Conservation (phyloP, 345 rosid species). For the Pseudoturritis turrita region DNA sequence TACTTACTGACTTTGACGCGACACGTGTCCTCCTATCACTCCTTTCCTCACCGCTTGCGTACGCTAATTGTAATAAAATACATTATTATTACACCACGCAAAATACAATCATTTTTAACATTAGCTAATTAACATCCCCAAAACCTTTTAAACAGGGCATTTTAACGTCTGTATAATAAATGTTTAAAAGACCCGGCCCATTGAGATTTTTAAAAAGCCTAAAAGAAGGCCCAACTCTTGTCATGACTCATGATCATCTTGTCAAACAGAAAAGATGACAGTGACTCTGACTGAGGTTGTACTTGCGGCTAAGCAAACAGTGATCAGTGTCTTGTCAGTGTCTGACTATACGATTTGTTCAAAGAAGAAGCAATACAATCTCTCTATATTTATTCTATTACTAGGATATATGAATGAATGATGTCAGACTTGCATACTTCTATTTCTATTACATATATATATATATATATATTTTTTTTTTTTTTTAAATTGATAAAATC, state of each 20-base stretch:
- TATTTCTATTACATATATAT: no score
- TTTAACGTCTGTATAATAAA: no score
- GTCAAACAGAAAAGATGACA: slow-evolving; percentile 22
- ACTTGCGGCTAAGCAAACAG: slow-evolving; percentile 35
- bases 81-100: no score
- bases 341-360: slow-evolving; percentile 8
- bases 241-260: not conserved
- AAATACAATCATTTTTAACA: no score
- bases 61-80: no score
- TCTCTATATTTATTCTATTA: no score
- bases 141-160: not conserved
- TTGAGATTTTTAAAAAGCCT: not conserved
- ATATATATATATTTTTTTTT: no score
- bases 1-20: slow-evolving; percentile 5
- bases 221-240: not conserved
- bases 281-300: slow-evolving; percentile 27
- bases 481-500: no score
- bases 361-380: not conserved
- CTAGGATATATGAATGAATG: no score
- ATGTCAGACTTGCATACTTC: no score
- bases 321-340: slow-evolving; percentile 22
- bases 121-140: not conserved
- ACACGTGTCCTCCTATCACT: slow-evolving; percentile 27
- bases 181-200: not conserved
- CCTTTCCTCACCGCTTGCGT: slow-evolving; percentile 13